phyloP scores from a whole-genome alignment of 2,329 filamentous ascomycete genomes.

The Trichoderma harzianum region DNA sequence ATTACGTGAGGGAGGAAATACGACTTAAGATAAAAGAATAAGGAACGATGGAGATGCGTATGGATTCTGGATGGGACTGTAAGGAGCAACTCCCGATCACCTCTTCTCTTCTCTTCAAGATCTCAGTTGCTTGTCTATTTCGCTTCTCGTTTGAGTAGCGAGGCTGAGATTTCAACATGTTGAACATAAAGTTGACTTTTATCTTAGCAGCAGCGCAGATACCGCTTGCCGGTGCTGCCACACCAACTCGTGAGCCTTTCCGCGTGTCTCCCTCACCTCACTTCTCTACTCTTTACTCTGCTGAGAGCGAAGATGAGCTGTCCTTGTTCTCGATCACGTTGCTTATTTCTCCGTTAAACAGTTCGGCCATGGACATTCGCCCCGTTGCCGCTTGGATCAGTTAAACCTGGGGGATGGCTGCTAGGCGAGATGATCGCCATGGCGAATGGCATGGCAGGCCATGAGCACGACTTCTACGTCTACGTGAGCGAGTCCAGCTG shows the following conservation, averaged over 20 bases:
- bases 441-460: slow-evolving; percentile 51
- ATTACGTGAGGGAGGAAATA: background rate
- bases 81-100: slow-evolving; percentile 5
- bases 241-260: slow-evolving; percentile 13
- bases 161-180: background rate
- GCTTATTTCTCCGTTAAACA: background rate
- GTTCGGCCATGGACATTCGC: slow-evolving; percentile 24
- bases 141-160: background rate
- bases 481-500: slow-evolving; percentile 50
- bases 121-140: background rate
- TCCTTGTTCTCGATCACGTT: background rate
- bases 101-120: background rate
- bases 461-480: slow-evolving; percentile 52
- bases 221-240: slow-evolving; percentile 15
- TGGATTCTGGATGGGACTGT: slow-evolving; percentile 17
- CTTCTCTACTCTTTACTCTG: background rate
- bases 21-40: background rate
- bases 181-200: slow-evolving; percentile 16
- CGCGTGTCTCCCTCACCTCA: background rate
- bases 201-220: slow-evolving; percentile 17
- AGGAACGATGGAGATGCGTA: slow-evolving; percentile 3
- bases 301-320: background rate
- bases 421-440: slow-evolving; percentile 46
- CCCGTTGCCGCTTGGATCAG: slow-evolving; percentile 44
- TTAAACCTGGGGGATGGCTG: slow-evolving; percentile 52